phyloP scores from a whole-genome alignment of 192 early-diverging fungal genomes.

The Globomyces pollinis-pini region DNA sequence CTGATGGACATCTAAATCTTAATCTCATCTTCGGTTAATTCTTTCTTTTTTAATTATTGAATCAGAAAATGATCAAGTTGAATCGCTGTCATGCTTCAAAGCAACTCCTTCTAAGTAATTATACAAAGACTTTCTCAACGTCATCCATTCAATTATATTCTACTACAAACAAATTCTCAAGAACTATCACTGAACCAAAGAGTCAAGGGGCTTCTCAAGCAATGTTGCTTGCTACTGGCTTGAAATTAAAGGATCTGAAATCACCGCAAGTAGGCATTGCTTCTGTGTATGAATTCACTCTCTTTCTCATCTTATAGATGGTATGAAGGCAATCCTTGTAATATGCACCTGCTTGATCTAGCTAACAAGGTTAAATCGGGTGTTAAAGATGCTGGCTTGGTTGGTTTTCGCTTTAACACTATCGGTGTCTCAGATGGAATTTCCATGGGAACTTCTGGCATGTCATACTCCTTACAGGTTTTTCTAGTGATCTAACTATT shows the following conservation, averaged over 20 bases:
- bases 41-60: too few species aligned
- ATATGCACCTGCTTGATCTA: constrained; percentile 95
- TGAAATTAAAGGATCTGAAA: constrained; percentile 70
- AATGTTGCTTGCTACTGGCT: constrained; percentile 94
- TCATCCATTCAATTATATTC: too few species aligned
- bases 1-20: too few species aligned
- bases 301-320: too few species aligned
- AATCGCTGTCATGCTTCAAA: too few species aligned
- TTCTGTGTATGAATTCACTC: too few species aligned
- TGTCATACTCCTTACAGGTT: constrained; percentile 97
- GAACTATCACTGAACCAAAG: constrained; percentile 88
- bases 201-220: constrained; percentile 94
- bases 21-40: too few species aligned
- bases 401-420: constrained; percentile 97
- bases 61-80: too few species aligned
- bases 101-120: too few species aligned
- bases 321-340: constrained; percentile 96
- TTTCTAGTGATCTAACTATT: too few species aligned
- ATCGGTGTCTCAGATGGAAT: constrained; percentile 97
- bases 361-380: constrained; percentile 86
- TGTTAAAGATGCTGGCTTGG: constrained; percentile 77
- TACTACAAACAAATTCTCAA: constrained; percentile 71
- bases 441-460: constrained; percentile 93
- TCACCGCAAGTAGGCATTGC: constrained; percentile 95
- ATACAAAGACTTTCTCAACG: too few species aligned